Conservation (phyloP, 2,329 filamentous ascomycete genomes). For the Colletotrichum horii region DNA sequence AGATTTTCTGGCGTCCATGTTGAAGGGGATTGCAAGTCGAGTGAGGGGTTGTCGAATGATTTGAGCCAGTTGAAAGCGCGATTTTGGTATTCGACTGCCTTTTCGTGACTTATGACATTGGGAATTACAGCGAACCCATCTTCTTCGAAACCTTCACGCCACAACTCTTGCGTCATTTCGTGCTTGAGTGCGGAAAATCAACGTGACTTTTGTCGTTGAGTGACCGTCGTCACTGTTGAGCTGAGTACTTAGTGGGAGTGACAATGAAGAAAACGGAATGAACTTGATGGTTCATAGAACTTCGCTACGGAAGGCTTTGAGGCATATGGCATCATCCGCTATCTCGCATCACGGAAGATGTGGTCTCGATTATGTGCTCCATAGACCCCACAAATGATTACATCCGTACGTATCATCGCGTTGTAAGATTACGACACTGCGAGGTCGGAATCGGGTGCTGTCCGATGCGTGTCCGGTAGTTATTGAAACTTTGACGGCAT, state of each 20-base stretch:
- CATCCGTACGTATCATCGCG: not conserved
- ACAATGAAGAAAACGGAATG: fast-evolving
- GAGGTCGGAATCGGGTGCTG: not conserved
- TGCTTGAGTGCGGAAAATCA: fast-evolving
- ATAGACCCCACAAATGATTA: not conserved
- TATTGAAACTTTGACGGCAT: not conserved
- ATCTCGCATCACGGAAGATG: not conserved
- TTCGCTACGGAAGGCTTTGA: fast-evolving
- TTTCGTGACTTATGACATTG: constrained; percentile 45
- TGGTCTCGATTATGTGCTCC: not conserved
- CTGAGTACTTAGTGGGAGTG: fast-evolving
- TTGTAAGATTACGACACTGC: not conserved
- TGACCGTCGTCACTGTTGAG: not conserved
- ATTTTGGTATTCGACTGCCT: constrained; percentile 37
- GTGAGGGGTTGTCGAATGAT: constrained; percentile 25
- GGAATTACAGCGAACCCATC: constrained; percentile 53
- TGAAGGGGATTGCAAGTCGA: constrained; percentile 29
- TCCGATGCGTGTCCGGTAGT: not conserved
- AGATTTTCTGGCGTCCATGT: constrained; percentile 41
- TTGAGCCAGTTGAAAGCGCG: constrained; percentile 26
- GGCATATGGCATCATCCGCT: not conserved
- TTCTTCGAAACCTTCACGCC: constrained; percentile 34
- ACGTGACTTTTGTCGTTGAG: not conserved
- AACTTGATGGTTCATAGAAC: not conserved
- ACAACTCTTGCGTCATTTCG: constrained; percentile 25